These are phyloP conservation scores for Rhynchosporium graminicola DNA, from an alignment of 2,329 filamentous ascomycete genomes.

Conservation along the genomic window DNA sequence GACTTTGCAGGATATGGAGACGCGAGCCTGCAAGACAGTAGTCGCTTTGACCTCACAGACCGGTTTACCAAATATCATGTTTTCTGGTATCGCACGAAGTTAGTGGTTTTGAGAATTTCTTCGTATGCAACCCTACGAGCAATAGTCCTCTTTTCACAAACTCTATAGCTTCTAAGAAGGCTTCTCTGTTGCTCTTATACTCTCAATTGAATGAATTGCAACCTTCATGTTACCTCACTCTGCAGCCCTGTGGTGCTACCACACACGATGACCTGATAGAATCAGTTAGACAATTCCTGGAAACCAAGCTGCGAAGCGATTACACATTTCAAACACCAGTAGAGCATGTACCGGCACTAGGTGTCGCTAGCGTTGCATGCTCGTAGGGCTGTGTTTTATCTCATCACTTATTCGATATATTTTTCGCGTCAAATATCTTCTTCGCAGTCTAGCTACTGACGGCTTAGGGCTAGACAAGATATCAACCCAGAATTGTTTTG, in stretches of 20 bases:
- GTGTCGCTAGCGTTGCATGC: neutral
- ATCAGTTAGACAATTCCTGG: conserved; percentile 2
- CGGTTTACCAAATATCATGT: neutral
- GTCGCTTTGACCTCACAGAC: neutral
- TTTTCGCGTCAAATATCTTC: neutral
- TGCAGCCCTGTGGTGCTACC: conserved; percentile 5
- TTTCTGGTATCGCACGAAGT: too few species aligned
- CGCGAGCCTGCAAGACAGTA: neutral
- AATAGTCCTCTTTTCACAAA: too few species aligned
- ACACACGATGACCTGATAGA: neutral
- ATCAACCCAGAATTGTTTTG: too few species aligned
- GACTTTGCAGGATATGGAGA: neutral
- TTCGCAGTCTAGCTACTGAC: neutral
- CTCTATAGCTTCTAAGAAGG: too few species aligned
- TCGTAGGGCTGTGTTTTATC: neutral
- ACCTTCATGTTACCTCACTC: neutral
- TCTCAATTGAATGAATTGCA: too few species aligned
- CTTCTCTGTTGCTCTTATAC: too few species aligned
- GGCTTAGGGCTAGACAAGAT: neutral
- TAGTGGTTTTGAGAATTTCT: too few species aligned
- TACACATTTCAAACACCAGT: neutral
- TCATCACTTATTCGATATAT: neutral
- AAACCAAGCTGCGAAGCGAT: neutral
- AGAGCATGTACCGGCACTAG: neutral
- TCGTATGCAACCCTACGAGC: too few species aligned